Percentiles rank a stretch among this genome's conserved stretches.
Evolutionary conservation across 371 early-diverging fungal genomes (phyloP).

Genomic region (Mortierella sp.): DNA sequence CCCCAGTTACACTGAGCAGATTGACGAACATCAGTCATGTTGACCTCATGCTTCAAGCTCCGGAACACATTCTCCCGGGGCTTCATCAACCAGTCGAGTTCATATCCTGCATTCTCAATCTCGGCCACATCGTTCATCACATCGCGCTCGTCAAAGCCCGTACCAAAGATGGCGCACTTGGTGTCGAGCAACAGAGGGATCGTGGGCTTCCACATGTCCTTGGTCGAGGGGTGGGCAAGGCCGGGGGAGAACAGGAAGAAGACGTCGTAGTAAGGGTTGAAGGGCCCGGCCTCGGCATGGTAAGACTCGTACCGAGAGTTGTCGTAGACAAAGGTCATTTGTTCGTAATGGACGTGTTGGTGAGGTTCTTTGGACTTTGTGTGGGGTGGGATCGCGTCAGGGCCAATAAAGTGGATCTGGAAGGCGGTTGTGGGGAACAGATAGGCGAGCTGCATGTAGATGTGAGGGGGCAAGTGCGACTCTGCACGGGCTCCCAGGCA

Average conservation of each 20-base stretch:
- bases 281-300: conserved; percentile 65
- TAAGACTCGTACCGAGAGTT: conserved; percentile 53
- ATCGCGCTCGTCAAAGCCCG: conserved; percentile 83
- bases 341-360: conserved; percentile 51
- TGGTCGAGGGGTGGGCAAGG: conserved; percentile 74
- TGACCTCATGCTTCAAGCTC: conserved; percentile 83
- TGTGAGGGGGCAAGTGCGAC: conserved; percentile 81
- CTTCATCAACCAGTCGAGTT: conserved; percentile 84
- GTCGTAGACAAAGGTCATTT: conserved; percentile 54
- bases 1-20: conserved; percentile 86
- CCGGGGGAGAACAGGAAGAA: conserved; percentile 90
- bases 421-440: conserved; percentile 84
- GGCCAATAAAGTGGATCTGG: conserved; percentile 88
- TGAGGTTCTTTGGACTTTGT: conserved; percentile 45
- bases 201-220: conserved; percentile 81
- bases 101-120: conserved; percentile 54
- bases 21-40: conserved; percentile 80
- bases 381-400: conserved; percentile 78
- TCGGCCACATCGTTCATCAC: conserved; percentile 72
- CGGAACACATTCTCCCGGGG: conserved; percentile 80
- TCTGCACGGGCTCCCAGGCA: conserved; percentile 87
- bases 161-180: conserved; percentile 85
- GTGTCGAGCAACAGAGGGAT: conserved; percentile 80
- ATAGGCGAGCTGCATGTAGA: conserved; percentile 84
- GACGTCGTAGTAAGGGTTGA: conserved; percentile 86